A percentile compares a stretch with the other conserved stretches of the same genome.
These are phyloP conservation scores for Beauveria caledonica DNA, from an alignment of 2,329 filamentous ascomycete genomes.

Conservation along the genomic window DNA sequence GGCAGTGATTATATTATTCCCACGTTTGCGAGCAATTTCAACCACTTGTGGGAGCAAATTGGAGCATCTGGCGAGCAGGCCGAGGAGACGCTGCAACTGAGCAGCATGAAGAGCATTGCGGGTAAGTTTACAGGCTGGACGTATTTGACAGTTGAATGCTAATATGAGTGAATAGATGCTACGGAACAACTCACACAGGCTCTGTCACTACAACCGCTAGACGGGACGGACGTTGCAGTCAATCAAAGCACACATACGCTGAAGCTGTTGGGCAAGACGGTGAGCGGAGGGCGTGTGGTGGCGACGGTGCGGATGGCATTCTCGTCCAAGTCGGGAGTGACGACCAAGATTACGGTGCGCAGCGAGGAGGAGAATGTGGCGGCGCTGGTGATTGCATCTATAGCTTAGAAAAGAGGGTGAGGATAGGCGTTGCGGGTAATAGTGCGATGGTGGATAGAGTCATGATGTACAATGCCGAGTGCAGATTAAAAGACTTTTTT, in stretches of 20 bases:
- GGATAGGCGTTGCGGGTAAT: slow-evolving; percentile 29
- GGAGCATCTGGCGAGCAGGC: slow-evolving; percentile 83
- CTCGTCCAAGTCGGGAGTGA: slow-evolving; percentile 85
- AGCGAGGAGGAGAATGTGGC: slow-evolving; percentile 91
- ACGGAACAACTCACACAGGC: slow-evolving; percentile 83
- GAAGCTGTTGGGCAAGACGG: slow-evolving; percentile 92
- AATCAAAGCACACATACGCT: slow-evolving; percentile 87
- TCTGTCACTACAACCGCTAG: slow-evolving; percentile 84
- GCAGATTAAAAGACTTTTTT: not conserved
- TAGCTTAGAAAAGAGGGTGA: slow-evolving; percentile 50
- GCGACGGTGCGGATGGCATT: slow-evolving; percentile 87
- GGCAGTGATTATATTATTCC: slow-evolving; percentile 93
- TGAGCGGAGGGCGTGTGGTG: slow-evolving; percentile 81
- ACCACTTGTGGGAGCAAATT: slow-evolving; percentile 90
- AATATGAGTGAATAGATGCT: slow-evolving; percentile 54
- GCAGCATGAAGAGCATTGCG: slow-evolving; percentile 82
- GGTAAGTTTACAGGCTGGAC: slow-evolving; percentile 48
- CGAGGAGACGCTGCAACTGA: slow-evolving; percentile 82
- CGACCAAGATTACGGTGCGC: slow-evolving; percentile 87
- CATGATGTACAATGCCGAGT: slow-evolving; percentile 9
- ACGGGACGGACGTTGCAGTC: slow-evolving; percentile 85
- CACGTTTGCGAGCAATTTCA: slow-evolving; percentile 89
- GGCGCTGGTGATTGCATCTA: slow-evolving; percentile 71
- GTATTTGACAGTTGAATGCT: slow-evolving; percentile 9
- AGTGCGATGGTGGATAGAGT: slow-evolving; percentile 23